Evolutionary conservation across 192 early-diverging fungal genomes (phyloP).

Genomic region (Endogone sp.): DNA sequence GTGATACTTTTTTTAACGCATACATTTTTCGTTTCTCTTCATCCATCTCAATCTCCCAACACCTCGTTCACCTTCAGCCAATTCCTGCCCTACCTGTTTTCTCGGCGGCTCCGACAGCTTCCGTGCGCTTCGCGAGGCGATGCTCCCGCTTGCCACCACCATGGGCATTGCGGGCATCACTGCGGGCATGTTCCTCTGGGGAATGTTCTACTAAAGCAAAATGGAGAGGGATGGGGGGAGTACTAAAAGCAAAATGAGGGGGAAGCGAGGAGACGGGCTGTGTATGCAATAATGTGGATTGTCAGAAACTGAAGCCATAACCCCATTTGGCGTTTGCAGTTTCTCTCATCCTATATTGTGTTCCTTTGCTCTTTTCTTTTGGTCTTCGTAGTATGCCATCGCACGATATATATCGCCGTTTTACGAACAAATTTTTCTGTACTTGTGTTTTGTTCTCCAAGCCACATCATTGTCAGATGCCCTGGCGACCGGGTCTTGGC

Average conservation of each 20-base stretch:
- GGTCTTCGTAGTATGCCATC: too few species aligned
- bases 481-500: too few species aligned
- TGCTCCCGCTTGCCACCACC: background rate
- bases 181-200: background rate
- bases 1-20: too few species aligned
- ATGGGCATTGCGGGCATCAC: background rate
- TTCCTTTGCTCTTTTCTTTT: too few species aligned
- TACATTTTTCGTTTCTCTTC: conserved; percentile 4
- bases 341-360: too few species aligned
- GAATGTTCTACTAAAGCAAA: background rate
- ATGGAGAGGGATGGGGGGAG: background rate
- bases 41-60: background rate
- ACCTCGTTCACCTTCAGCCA: background rate
- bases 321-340: too few species aligned
- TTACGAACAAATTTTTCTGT: background rate
- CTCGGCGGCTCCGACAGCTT: too few species aligned
- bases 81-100: background rate
- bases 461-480: background rate
- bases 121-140: background rate
- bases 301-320: too few species aligned
- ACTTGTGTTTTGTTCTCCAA: background rate
- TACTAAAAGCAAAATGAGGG: background rate
- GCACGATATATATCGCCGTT: too few species aligned
- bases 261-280: background rate
- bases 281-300: too few species aligned